A percentile compares a stretch with the other conserved stretches of the same genome.
Conservation (phyloP, 202 grass and related monocot species). For the Panicum hallii region DNA sequence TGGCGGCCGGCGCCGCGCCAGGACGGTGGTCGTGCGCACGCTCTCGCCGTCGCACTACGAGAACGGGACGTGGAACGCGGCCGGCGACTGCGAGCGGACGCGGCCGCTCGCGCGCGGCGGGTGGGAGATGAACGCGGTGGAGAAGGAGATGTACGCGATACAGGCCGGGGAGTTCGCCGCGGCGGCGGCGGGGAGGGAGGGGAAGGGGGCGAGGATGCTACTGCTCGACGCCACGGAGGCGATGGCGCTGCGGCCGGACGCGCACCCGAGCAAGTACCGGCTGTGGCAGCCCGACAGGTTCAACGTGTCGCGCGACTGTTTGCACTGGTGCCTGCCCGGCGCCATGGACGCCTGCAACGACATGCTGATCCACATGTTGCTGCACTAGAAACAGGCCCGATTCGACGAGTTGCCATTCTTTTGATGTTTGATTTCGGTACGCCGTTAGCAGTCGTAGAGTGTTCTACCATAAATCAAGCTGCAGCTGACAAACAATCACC, state of each 20-base stretch:
- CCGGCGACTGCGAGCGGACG: slow-evolving; percentile 37
- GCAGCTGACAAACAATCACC: no score
- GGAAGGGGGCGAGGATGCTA: slow-evolving; percentile 29
- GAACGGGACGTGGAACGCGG: slow-evolving; percentile 54
- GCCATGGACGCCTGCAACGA: slow-evolving; percentile 43
- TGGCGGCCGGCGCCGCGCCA: background rate
- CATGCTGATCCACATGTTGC: slow-evolving; percentile 27
- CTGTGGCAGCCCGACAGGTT: slow-evolving; percentile 43
- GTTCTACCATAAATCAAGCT: no score
- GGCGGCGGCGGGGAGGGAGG: background rate
- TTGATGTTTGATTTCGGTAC: background rate
- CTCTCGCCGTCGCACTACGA: slow-evolving; percentile 67
- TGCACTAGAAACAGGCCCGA: background rate
- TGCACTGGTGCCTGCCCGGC: slow-evolving; percentile 84
- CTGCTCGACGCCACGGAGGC: slow-evolving; percentile 51
- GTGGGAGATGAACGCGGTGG: slow-evolving; percentile 37
- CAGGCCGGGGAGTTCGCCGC: slow-evolving; percentile 46
- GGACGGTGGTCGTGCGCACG: slow-evolving; percentile 52
- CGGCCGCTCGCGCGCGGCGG: slow-evolving; percentile 36
- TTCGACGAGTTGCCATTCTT: background rate
- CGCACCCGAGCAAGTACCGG: slow-evolving; percentile 54
- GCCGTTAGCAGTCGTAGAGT: background rate
- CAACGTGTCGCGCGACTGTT: slow-evolving; percentile 52
- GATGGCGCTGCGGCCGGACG: slow-evolving; percentile 49
- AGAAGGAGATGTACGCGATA: slow-evolving; percentile 53